A percentile compares a stretch with the other conserved stretches of the same genome.
Conservation (phyloP, 768 basidiomycete species). For the Boletus vinaceobasis region DNA sequence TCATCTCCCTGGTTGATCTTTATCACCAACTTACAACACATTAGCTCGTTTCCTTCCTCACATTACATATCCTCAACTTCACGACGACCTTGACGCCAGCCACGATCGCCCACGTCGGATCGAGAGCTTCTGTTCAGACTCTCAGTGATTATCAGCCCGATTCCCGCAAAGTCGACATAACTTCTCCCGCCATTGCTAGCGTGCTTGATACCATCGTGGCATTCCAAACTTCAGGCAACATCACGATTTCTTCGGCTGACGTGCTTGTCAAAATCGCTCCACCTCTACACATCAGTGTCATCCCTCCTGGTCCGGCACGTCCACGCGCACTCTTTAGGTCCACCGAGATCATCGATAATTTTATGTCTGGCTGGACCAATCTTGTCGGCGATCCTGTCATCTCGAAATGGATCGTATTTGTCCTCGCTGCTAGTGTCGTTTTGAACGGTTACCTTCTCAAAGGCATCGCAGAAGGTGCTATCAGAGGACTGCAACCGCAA, state of each 20-base stretch:
- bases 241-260: slow-evolving; percentile 30
- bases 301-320: slow-evolving; percentile 32
- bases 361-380: slow-evolving; percentile 86
- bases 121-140: slow-evolving; percentile 12
- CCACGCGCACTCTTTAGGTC: slow-evolving; percentile 35
- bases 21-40: neutral
- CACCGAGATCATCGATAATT: slow-evolving; percentile 67
- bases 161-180: slow-evolving; percentile 65
- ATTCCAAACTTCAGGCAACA: slow-evolving; percentile 16
- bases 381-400: slow-evolving; percentile 94
- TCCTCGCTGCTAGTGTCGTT: slow-evolving; percentile 79
- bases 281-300: slow-evolving; percentile 53
- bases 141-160: slow-evolving; percentile 18
- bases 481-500: slow-evolving; percentile 30
- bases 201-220: slow-evolving; percentile 57
- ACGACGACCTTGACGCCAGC: slow-evolving; percentile 82
- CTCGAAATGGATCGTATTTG: slow-evolving; percentile 91
- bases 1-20: neutral
- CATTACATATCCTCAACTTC: slow-evolving; percentile 88
- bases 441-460: slow-evolving; percentile 94
- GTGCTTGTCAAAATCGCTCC: slow-evolving; percentile 61
- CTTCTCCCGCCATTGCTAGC: slow-evolving; percentile 53
- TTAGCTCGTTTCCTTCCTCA: slow-evolving; percentile 86
- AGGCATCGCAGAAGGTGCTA: slow-evolving; percentile 64
- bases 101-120: slow-evolving; percentile 45